phyloP scores from a whole-genome alignment of 257 asterid genomes.

The Ilex asprella region DNA sequence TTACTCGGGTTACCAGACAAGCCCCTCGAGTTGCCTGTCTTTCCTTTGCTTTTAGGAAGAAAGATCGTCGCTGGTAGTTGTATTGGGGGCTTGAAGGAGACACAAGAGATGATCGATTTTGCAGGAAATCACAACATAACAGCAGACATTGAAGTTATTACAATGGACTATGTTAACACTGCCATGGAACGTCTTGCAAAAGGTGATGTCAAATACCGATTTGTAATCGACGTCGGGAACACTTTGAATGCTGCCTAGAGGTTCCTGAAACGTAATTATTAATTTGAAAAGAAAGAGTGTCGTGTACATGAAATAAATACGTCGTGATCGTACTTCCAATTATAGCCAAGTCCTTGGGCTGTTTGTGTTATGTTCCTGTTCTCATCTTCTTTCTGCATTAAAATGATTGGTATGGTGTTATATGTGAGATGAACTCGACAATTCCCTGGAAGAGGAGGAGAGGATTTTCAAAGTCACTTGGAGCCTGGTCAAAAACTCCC shows the following conservation, averaged over 20 bases:
- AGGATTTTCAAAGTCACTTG: no score
- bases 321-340: no score
- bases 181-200: slow-evolving; percentile 49
- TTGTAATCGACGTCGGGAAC: slow-evolving; percentile 42
- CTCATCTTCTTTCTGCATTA: no score
- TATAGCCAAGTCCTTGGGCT: no score
- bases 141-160: slow-evolving; percentile 30
- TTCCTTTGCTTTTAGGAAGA: not conserved
- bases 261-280: no score
- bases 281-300: no score
- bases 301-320: no score
- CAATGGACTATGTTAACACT: slow-evolving; percentile 40
- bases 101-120: slow-evolving; percentile 35
- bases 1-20: slow-evolving; percentile 6
- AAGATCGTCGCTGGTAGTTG: slow-evolving; percentile 20
- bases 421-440: no score
- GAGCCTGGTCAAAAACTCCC: no score
- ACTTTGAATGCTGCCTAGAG: slow-evolving; percentile 21
- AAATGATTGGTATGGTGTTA: no score
- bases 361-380: no score
- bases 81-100: slow-evolving; percentile 47
- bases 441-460: no score
- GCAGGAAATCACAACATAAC: slow-evolving; percentile 27
- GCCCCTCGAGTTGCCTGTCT: slow-evolving; percentile 7
- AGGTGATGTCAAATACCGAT: slow-evolving; percentile 44